Evolutionary conservation across 345 rosid species (phyloP), one percentile per base, ranked within the genome.

Genomic region (Melaleuca quinquenervia): DNA sequence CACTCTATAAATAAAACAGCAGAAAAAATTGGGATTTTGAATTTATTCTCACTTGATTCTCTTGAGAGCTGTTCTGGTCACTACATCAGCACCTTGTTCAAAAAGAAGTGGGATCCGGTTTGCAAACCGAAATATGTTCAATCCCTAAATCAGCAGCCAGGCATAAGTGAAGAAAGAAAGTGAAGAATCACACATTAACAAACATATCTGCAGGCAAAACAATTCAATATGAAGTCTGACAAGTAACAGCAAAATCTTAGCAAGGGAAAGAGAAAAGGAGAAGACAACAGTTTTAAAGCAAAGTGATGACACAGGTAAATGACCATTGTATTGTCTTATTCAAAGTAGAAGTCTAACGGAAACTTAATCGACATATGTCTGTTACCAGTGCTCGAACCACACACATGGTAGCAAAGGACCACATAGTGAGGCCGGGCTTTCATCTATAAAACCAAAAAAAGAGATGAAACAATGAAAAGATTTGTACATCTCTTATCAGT

Each of bases 41-140:
- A 32, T 10, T 36, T 36, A 36, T 36, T 80, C 94, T 91, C 91
- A 97, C 99, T 90, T 94, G 91, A 97, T 97, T 94, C 99, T 94
- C 91, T 95, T 97, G 36, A 92, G 89, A 60, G 98, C 96, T 70
- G 98, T 96, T 89, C 98, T 91, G 56, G 99, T 97, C 85, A 96
- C 99, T 88, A 97, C 99, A 89, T 97, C 99, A 87, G 93, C 99
- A 84, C 98, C 99, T 94, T 97, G 99, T 91, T 97, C 99, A 88
- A 97, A 97, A 48, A 97, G 97, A 86, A 97, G 99, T 3, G 98
- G 98, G 83, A 96, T 97, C 82, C 99, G 95, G 83, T 97, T 96
- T 85, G 98, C 99, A 92, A 96, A 96, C 50, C 99, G 95, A 85
- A 97, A 96, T 82, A 97, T 92, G 90, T 97, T 97, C 87, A 97